A percentile compares a stretch with the other conserved stretches of the same genome.
Conservation (phyloP, 2,329 filamentous ascomycete species). For the Arachnopeziza araneosa region DNA sequence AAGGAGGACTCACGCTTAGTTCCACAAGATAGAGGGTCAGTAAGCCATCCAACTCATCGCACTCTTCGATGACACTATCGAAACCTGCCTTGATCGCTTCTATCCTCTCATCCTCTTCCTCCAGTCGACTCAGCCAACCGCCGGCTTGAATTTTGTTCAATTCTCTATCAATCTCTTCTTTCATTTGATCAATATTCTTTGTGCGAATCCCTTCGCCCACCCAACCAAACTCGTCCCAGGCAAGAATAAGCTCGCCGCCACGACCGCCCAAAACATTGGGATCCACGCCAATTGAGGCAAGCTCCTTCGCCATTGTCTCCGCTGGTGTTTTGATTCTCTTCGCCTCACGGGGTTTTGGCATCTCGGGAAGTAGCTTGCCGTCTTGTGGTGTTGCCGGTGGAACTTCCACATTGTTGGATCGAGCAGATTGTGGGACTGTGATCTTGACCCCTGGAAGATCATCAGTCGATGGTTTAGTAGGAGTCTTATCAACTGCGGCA, state of each 20-base stretch:
- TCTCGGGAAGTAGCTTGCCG: conserved; percentile 23
- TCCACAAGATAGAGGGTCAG: conserved; percentile 93
- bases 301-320: conserved; percentile 30
- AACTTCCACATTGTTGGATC: conserved; percentile 38
- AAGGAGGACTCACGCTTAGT: conserved; percentile 61
- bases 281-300: conserved; percentile 62
- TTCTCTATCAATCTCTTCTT: conserved; percentile 78
- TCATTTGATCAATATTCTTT: conserved; percentile 73
- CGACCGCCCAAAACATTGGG: conserved; percentile 68
- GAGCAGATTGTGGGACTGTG: conserved; percentile 42
- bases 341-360: conserved; percentile 24
- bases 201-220: conserved; percentile 69
- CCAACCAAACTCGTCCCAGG: conserved; percentile 86
- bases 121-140: conserved; percentile 78
- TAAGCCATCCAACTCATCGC: conserved; percentile 91
- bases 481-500: conserved; percentile 12
- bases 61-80: conserved; percentile 87
- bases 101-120: conserved; percentile 86
- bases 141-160: conserved; percentile 87
- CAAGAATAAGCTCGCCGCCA: conserved; percentile 73
- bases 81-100: conserved; percentile 80
- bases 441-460: conserved; percentile 54
- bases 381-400: conserved; percentile 31
- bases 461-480: conserved; percentile 26
- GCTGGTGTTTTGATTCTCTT: conserved; percentile 28